Conservation (phyloP, 129 eudicot genomes). For the Flaveria bidentis region DNA sequence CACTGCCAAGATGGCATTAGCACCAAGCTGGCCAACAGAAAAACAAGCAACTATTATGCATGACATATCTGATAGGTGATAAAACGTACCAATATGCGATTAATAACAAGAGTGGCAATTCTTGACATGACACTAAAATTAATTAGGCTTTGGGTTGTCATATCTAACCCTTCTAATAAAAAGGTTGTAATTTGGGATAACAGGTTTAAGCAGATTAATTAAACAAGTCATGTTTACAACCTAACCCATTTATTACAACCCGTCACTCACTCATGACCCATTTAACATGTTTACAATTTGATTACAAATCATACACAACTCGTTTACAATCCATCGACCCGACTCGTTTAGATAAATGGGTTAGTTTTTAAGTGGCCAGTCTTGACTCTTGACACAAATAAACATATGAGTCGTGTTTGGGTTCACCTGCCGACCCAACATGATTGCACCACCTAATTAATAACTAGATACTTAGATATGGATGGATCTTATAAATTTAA, state of each 20-base stretch:
- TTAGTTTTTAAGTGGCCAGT: too few species aligned
- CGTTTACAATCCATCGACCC: not conserved
- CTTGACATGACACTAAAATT: too few species aligned
- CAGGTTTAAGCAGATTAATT: too few species aligned
- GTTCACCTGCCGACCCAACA: too few species aligned
- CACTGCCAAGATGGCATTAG: constrained; percentile 51
- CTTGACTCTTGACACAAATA: too few species aligned
- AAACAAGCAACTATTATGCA: not conserved
- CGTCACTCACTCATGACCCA: too few species aligned
- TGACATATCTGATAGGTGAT: not conserved
- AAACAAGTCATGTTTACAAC: not conserved
- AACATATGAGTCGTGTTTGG: too few species aligned
- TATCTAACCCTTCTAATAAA: not conserved
- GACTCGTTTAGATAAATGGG: too few species aligned
- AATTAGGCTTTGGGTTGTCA: too few species aligned
- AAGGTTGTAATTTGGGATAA: not conserved
- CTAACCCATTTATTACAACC: too few species aligned
- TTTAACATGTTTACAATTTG: too few species aligned
- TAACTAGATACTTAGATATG: not conserved
- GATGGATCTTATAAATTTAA: not conserved
- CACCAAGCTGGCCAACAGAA: constrained; percentile 44
- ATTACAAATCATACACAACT: too few species aligned
- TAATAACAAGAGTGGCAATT: not conserved
- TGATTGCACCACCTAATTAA: not conserved
- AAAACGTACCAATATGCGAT: not conserved